Evolutionary conservation across 1,284 basidiomycete genomes (phyloP), one percentile per base, ranked within the genome.

Genomic region (Cryptococcus wingfieldii): DNA sequence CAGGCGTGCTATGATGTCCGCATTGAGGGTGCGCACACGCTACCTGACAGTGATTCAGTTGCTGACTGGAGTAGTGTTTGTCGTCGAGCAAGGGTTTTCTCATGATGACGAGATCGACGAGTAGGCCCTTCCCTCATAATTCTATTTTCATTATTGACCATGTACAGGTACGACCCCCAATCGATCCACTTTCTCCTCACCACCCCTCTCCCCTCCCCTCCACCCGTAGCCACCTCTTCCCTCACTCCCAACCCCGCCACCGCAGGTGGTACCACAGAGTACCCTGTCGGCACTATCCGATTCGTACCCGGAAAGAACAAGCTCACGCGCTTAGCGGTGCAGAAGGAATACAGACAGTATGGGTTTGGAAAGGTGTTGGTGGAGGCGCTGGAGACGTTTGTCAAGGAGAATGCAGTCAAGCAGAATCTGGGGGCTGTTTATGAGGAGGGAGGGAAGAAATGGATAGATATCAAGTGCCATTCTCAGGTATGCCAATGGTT

Each of bases 11-110:
- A 68, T 49, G 67, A 70, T 59, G 65, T 76, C 43, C 61, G 75
- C 14, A 63, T 75, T 27, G 71, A 75, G 54, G 74, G 75, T 75
- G 58, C 42, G 69, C 63, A 14, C 16, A 4, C 16, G 16, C 14
- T 19, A 38, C 1, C 27, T 38, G 10, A 13, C 37, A 31, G 8
- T 6, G 9, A 4, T 38, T n/a, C 14, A 38, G 34, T 19, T n/a
- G 8, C 19, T 49, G 47, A 23, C 18, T 16, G 6, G 50, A 12
- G 16, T 31, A 75, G 74, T 77, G 14, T 77, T 77, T 50, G 62
- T 65, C 9, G 69, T 72, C 7, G 75, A 76, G 59, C 74, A 76
- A 68, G 70, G 70, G 10, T 75, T 71, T 50, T 58, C 67, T 4
- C 50, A 65, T 5, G 72, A 75, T 41, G 63, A 59, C 7, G 72